These are phyloP conservation scores for Didymellaceae sp. DNA, from an alignment of 2,329 filamentous ascomycete species.

Conservation along the genomic window DNA sequence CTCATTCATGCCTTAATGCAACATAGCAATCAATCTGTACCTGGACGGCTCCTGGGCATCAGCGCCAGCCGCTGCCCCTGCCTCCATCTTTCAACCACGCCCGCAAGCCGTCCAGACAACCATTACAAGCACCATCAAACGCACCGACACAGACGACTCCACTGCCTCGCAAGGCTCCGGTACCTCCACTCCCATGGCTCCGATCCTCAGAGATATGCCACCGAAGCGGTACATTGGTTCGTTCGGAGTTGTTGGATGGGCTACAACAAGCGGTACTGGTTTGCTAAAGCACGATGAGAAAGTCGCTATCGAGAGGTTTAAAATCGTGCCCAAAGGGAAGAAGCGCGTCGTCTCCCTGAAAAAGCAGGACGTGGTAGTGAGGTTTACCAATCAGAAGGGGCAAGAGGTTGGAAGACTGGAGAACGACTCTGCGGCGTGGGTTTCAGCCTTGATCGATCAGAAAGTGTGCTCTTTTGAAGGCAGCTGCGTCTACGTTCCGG, in stretches of 20 bases:
- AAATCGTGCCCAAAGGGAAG: slow-evolving; percentile 64
- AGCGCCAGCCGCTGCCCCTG: slow-evolving; percentile 17
- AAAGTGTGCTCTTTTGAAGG: slow-evolving; percentile 87
- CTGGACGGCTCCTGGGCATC: slow-evolving; percentile 68
- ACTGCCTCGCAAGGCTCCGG: slow-evolving; percentile 30
- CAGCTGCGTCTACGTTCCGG: slow-evolving; percentile 86
- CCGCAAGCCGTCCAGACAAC: slow-evolving; percentile 29
- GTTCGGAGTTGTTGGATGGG: slow-evolving; percentile 91
- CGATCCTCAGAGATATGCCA: slow-evolving; percentile 55
- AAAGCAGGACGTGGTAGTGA: slow-evolving; percentile 84
- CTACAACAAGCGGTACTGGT: slow-evolving; percentile 79
- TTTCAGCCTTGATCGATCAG: slow-evolving; percentile 90
- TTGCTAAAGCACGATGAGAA: slow-evolving; percentile 80
- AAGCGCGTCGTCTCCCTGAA: slow-evolving; percentile 62
- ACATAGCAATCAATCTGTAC: slow-evolving; percentile 66
- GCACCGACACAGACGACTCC: slow-evolving; percentile 36
- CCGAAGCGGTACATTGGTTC: slow-evolving; percentile 81
- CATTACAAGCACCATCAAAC: slow-evolving; percentile 31
- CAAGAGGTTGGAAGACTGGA: slow-evolving; percentile 86
- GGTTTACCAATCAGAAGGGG: slow-evolving; percentile 81
- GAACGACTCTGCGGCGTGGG: slow-evolving; percentile 88
- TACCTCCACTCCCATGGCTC: slow-evolving; percentile 24
- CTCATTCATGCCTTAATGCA: slow-evolving; percentile 14
- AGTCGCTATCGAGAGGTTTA: slow-evolving; percentile 87
- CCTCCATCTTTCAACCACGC: slow-evolving; percentile 27